Base-by-base conservation (phyloP, 169 alveolate species). In the Plasmodium chabaudi region DNA sequence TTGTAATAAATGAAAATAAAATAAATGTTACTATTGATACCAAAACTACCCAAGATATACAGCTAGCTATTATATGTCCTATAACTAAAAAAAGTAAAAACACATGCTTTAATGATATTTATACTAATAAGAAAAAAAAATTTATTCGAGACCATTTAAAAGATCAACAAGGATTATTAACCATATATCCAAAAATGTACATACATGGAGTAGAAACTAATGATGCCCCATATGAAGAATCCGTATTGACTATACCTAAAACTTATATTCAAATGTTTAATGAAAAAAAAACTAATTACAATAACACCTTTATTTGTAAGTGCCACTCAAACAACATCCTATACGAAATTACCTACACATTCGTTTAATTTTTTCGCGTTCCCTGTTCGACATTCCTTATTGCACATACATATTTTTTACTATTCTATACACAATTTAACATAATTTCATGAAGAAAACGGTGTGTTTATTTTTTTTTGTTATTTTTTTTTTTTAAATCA, bases 101-200 rank as follows among this genome's bases (percentile, higher is more conserved):
- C 9, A 39, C 47, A 9, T 75, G 88, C 19, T 75, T 75, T 67
- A 63, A 75, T 57, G 70, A 75, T 23, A 49, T 65, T 2, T 75
- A 75, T 64, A 69, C 23, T 27, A 75, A 75, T 9, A 63, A 65
- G 17, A 75, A 75, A 61, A 75, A 75, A 42, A 27, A 46, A 15
- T 75, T 63, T 42, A 75, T 75, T 21, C n/a, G 88, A 53, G 88
- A 75, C 47, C 21, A 46, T 56, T 56, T 75, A 13, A 49, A 75
- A 21, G 88, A 75, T 57, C 19, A 59, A n/a, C n/a, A 63, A 13
- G 88, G 88, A 9, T 75, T 27, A 10, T 57, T 75, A 42, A 75
- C 67, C 34, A 51, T 75, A 49, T 75, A 61, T 15, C 88, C 88
- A 0, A 75, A 75, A 44, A 75, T 56, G 9, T 75, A 75, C 6